These are phyloP conservation scores for Waltergamsia citrina DNA, from an alignment of 2,329 filamentous ascomycete genomes.

Conservation along the genomic window DNA sequence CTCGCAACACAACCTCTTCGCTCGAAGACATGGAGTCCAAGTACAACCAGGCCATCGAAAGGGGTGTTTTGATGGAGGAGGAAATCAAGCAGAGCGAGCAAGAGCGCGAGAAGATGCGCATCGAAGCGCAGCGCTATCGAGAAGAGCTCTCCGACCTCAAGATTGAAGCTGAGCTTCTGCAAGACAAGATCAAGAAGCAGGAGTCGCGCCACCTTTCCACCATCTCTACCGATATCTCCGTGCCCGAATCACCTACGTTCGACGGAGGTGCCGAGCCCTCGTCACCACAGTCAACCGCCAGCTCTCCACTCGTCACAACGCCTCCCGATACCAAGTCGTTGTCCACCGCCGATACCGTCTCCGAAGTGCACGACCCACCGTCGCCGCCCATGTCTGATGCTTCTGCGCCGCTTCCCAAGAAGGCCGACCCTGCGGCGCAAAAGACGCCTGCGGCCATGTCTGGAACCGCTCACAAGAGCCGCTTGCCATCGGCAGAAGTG, in stretches of 20 bases:
- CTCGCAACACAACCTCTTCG: conserved; percentile 89
- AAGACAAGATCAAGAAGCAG: conserved; percentile 81
- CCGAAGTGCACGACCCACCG: conserved; percentile 71
- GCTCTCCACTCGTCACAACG: conserved; percentile 82
- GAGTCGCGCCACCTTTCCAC: conserved; percentile 47
- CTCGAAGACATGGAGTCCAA: conserved; percentile 96
- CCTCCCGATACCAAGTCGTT: conserved; percentile 65
- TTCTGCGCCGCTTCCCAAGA: conserved; percentile 50
- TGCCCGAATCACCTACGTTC: conserved; percentile 62
- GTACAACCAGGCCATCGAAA: conserved; percentile 89
- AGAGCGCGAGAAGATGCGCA: conserved; percentile 80
- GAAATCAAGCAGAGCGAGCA: conserved; percentile 87
- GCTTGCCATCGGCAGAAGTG: conserved; percentile 44
- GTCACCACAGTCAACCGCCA: conserved; percentile 67
- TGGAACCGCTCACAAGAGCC: conserved; percentile 31
- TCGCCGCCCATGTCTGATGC: conserved; percentile 90
- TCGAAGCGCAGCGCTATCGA: conserved; percentile 80
- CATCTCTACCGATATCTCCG: conserved; percentile 53
- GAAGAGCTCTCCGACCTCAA: conserved; percentile 90
- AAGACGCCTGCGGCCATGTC: conserved; percentile 25
- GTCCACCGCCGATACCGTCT: conserved; percentile 45
- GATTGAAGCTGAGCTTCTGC: conserved; percentile 88
- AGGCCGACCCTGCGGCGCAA: conserved; percentile 27
- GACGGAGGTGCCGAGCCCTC: conserved; percentile 62
- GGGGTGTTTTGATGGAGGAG: conserved; percentile 87